Conservation (phyloP, 2,329 filamentous ascomycete species). For the Penicillium oxalicum region DNA sequence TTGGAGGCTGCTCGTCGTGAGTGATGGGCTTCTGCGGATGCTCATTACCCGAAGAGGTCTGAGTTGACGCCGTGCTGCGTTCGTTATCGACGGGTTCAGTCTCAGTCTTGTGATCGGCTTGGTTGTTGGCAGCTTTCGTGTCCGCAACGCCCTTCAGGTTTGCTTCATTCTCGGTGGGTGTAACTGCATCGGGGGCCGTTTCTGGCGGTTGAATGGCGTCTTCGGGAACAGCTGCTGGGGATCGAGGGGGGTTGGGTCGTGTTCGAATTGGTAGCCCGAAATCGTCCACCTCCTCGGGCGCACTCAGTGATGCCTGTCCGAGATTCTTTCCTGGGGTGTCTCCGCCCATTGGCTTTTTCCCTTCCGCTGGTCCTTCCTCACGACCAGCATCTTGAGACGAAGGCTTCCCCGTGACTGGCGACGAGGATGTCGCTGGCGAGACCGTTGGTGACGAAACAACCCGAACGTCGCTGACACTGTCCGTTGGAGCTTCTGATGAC, state of each 20-base stretch:
- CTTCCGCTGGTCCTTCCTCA: slow-evolving; percentile 14
- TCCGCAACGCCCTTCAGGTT: neutral
- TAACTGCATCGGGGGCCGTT: slow-evolving; percentile 8
- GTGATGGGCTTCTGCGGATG: slow-evolving; percentile 1
- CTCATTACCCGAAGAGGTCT: slow-evolving; percentile 4
- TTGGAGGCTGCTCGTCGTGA: slow-evolving; percentile 6
- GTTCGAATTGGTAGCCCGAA: slow-evolving; percentile 36
- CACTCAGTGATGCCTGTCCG: slow-evolving; percentile 3
- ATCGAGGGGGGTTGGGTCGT: slow-evolving; percentile 14
- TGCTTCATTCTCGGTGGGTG: too few relatives aligned
- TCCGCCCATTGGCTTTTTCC: slow-evolving; percentile 1
- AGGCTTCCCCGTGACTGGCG: slow-evolving; percentile 6
- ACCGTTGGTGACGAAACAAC: slow-evolving; percentile 12
- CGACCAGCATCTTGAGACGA: slow-evolving; percentile 7
- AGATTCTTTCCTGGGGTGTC: slow-evolving; percentile 1
- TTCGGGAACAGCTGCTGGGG: slow-evolving; percentile 12
- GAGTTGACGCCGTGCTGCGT: slow-evolving; percentile 1
- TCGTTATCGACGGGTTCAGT: neutral
- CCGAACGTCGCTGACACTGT: slow-evolving; percentile 23
- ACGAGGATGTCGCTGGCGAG: slow-evolving; percentile 8
- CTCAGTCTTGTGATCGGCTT: neutral
- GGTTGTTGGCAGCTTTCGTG: neutral
- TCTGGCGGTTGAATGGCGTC: slow-evolving; percentile 19
- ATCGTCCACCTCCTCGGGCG: slow-evolving; percentile 28
- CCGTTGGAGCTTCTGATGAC: slow-evolving; percentile 25